These are phyloP conservation scores for Suhomyces vadensis DNA, from an alignment of 805 yeast species.

Conservation along the genomic window DNA sequence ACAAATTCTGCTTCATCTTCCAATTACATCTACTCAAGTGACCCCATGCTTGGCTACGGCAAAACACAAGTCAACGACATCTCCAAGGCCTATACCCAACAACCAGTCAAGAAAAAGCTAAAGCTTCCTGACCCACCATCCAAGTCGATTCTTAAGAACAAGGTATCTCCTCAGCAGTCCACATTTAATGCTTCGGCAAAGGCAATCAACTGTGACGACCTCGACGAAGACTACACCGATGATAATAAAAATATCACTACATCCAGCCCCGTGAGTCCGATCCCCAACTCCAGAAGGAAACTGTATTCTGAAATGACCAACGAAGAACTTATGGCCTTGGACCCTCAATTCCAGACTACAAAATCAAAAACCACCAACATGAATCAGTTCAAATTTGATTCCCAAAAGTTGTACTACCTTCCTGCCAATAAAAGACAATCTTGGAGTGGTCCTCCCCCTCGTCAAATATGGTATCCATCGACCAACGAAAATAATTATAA, in stretches of 20 bases:
- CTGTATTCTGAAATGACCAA: constrained; percentile 53
- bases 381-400: constrained; percentile 47
- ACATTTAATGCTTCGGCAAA: constrained; percentile 12
- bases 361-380: constrained; percentile 40
- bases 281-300: constrained; percentile 34
- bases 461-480: constrained; percentile 23
- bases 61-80: constrained; percentile 19
- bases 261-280: constrained; percentile 5
- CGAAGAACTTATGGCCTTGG: constrained; percentile 55
- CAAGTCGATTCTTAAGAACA: constrained; percentile 42
- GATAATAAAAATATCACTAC: constrained; percentile 11
- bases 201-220: constrained; percentile 21
- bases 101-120: constrained; percentile 16
- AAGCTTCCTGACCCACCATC: constrained; percentile 35
- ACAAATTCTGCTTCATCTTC: not conserved
- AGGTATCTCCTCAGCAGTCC: constrained; percentile 29
- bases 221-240: constrained; percentile 17
- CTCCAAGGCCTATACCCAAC: constrained; percentile 15
- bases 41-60: constrained; percentile 24
- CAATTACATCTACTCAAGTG: constrained; percentile 11
- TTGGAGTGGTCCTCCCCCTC: constrained; percentile 10
- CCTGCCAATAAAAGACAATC: constrained; percentile 9
- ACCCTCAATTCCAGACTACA: constrained; percentile 47
- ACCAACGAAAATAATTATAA: constrained; percentile 40
- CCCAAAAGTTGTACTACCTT: constrained; percentile 29